Percentiles rank a stretch among this genome's conserved stretches.
Evolutionary conservation across 164 flowering plant genomes (phyloP).

Genomic region (Sedum album): DNA sequence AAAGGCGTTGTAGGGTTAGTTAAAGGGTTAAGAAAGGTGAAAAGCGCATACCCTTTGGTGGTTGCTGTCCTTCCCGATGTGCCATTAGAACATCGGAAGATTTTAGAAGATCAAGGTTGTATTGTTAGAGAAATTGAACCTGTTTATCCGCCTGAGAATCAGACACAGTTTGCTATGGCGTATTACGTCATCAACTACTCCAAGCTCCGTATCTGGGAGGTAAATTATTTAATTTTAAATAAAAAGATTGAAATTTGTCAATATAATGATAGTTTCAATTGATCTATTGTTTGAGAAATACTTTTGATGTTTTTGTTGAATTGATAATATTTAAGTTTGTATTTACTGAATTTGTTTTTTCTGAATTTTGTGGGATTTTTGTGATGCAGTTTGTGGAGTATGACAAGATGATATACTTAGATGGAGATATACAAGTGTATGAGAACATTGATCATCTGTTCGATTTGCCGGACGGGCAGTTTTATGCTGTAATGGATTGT

Average conservation of each 20-base stretch:
- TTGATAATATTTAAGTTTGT: too few species aligned
- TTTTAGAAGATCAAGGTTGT: slow-evolving; percentile 49
- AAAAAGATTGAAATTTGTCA: too few species aligned
- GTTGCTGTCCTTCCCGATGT: slow-evolving; percentile 57
- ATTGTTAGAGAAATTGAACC: slow-evolving; percentile 59
- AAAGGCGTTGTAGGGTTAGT: slow-evolving; percentile 57
- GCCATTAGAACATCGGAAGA: slow-evolving; percentile 44
- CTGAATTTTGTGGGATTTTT: background rate
- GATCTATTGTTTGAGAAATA: too few species aligned
- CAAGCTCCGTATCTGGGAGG: slow-evolving; percentile 81
- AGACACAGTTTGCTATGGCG: slow-evolving; percentile 24
- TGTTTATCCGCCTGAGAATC: slow-evolving; percentile 13
- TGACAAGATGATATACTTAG: slow-evolving; percentile 70
- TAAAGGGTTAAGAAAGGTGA: slow-evolving; percentile 44
- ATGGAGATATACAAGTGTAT: slow-evolving; percentile 73
- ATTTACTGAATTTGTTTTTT: too few species aligned
- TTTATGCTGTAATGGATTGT: slow-evolving; percentile 23
- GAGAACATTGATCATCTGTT: slow-evolving; percentile 70
- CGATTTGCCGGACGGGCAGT: slow-evolving; percentile 36
- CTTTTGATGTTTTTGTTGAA: too few species aligned
- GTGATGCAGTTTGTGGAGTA: slow-evolving; percentile 61
- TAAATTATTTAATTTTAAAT: slow-evolving; percentile 15
- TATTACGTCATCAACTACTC: slow-evolving; percentile 76
- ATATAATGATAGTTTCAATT: too few species aligned
- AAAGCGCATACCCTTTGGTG: slow-evolving; percentile 43